phyloP scores from a whole-genome alignment of 164 flowering plant genomes.

The Paratinospora sagittata region DNA sequence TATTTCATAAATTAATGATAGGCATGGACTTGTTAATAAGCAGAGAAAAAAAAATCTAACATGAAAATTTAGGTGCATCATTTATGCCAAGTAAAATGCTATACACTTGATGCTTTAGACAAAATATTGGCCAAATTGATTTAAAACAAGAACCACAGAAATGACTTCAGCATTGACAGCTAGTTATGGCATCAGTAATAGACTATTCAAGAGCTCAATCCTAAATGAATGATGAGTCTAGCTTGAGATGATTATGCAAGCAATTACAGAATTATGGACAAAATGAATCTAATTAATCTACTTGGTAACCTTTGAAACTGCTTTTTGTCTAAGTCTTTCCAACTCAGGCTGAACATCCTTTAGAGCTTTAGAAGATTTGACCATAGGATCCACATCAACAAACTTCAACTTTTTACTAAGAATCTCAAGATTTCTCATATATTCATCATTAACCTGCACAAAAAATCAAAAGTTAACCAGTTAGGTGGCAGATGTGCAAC shows the following conservation, averaged over 20 bases:
- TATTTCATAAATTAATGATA: no score
- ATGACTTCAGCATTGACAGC: not conserved
- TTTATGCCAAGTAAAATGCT: no score
- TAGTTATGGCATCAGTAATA: not conserved
- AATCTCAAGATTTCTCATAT: conserved; percentile 77
- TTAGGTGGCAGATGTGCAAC: not conserved
- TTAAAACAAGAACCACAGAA: not conserved
- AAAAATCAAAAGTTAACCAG: conserved; percentile 6
- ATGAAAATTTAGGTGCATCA: no score
- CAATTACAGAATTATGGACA: conserved; percentile 9
- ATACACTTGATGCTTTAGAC: no score
- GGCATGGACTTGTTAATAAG: no score
- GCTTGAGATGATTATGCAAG: not conserved
- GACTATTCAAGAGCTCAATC: not conserved
- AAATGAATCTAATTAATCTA: conserved; percentile 7
- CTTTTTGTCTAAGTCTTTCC: conserved; percentile 91
- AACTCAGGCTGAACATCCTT: conserved; percentile 97
- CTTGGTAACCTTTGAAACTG: conserved; percentile 74
- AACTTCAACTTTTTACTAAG: conserved; percentile 88
- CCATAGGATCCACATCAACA: conserved; percentile 72
- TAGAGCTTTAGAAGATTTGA: conserved; percentile 78
- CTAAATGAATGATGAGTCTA: not conserved
- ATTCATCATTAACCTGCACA: conserved; percentile 91
- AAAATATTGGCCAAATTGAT: not conserved
- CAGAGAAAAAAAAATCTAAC: no score